Evolutionary conservation across 371 early-diverging fungal genomes (phyloP), one percentile per base, ranked within the genome.

Genomic region (Mortierella sp.): DNA sequence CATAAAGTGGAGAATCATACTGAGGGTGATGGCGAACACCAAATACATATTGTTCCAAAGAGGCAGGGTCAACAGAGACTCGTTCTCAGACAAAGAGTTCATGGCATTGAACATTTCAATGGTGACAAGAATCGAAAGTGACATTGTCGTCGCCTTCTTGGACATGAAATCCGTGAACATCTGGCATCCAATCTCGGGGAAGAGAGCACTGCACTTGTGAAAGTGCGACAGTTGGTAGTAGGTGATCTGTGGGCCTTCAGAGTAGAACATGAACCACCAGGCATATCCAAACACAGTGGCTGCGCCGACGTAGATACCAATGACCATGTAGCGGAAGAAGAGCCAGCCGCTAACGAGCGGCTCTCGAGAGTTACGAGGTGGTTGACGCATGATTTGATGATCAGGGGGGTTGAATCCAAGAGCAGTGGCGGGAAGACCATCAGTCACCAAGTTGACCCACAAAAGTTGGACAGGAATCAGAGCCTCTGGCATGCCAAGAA

Each of bases 61-160:
- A 29, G 96, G 96, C 69, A 98, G 85, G 1, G 94, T 93, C 39
- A 98, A 76, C 66, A 98, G 78, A 8, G 92, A 92, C 67, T 96
- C 96, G 82, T 98, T 96, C 84, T 98, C 97, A 29, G 94, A 93
- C 64, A 98, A 65, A 37, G 84, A 84, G 83, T 97, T 97, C 82
- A 96, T 90, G 49, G 97, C 96, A 68, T 98, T 98, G 67, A 98
- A 89, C 99, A 98, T 98, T 78, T 98, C 97, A 76, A 98, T 97
- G 41, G 94, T 91, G 13, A 97, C 98, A 54, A 98, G 82, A 54
- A 98, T 92, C 28, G 96, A 95, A 57, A 98, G 86, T 52, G 96
- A 94, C 86, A 97, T 94, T 47, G 98, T 97, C 31, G 96, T 96
- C 16, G 98, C 98, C 71, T 92, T 90, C 63, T 88, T 84, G n/a